Evolutionary conservation across 2,329 filamentous ascomycete species (phyloP).

Genomic region (Beauveria scarabaeidicola): DNA sequence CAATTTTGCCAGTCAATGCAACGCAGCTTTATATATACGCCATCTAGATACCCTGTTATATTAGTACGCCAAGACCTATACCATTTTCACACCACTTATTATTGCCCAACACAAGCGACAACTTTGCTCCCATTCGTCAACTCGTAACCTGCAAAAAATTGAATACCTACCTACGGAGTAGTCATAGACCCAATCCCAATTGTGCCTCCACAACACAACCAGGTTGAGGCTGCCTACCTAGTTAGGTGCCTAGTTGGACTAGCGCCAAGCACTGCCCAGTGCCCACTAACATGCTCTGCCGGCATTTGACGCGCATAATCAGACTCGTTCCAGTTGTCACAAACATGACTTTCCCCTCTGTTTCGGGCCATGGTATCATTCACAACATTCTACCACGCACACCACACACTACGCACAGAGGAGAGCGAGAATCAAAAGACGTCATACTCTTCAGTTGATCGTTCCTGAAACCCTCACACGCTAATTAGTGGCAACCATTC

Average conservation of each 20-base stretch:
- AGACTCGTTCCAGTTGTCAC: not conserved
- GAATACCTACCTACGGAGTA: not conserved
- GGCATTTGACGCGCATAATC: not conserved
- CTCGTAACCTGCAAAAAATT: too few relatives aligned
- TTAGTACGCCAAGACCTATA: not conserved
- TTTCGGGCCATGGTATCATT: not conserved
- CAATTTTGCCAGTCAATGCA: not conserved
- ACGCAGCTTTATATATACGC: not conserved
- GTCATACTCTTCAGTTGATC: not conserved
- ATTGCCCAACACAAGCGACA: not conserved
- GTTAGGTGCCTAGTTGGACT: not conserved
- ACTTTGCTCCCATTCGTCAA: not conserved
- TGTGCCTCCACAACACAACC: not conserved
- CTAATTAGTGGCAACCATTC: not conserved
- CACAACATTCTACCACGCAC: too few relatives aligned
- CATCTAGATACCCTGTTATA: constrained; percentile 7
- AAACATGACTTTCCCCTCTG: not conserved
- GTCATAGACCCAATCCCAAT: not conserved
- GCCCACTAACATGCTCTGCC: too few relatives aligned
- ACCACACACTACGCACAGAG: too few relatives aligned
- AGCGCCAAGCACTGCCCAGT: constrained; percentile 4
- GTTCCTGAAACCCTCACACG: not conserved
- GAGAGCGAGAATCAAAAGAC: too few relatives aligned
- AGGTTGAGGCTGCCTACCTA: not conserved
- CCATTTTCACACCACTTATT: not conserved